phyloP scores from a whole-genome alignment of 2,329 filamentous ascomycete genomes.

The Epichloe amarillans region DNA sequence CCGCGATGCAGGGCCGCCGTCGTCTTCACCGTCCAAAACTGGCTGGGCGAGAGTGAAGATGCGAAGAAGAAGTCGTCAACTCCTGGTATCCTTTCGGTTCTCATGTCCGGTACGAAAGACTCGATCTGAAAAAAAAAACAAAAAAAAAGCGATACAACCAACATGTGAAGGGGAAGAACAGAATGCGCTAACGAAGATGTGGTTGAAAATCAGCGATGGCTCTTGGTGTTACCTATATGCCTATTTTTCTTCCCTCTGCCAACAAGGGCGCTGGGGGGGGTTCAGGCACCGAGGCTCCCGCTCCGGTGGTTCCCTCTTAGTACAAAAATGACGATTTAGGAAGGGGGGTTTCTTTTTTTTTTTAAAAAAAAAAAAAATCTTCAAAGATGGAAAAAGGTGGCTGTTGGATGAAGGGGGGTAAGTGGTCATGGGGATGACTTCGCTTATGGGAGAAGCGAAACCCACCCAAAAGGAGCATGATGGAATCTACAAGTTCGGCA shows the following conservation, averaged over 20 bases:
- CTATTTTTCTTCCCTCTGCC: constrained; percentile 33
- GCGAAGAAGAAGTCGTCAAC: constrained; percentile 50
- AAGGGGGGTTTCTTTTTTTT: no score
- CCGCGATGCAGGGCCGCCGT: constrained; percentile 48
- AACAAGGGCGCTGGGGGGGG: constrained; percentile 11
- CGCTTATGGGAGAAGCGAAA: no score
- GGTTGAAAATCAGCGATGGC: constrained; percentile 39
- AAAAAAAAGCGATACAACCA: no score
- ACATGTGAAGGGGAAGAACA: background rate
- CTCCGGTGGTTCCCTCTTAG: constrained; percentile 13
- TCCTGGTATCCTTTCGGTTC: constrained; percentile 57
- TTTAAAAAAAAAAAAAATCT: no score
- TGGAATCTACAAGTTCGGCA: no score
- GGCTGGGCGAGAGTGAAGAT: constrained; percentile 63
- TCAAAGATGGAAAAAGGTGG: no score
- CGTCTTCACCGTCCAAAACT: constrained; percentile 61
- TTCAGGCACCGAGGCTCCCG: constrained; percentile 21
- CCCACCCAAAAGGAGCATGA: no score
- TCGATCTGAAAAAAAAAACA: no score
- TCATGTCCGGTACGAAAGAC: constrained; percentile 55
- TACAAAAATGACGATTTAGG: constrained; percentile 1
- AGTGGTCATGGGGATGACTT: no score
- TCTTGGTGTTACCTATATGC: constrained; percentile 38
- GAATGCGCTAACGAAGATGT: background rate
- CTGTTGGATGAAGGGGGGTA: no score